These are phyloP conservation scores for Wickerhamomyces chaumierensis DNA, from an alignment of 805 yeast genomes.

Conservation along the genomic window DNA sequence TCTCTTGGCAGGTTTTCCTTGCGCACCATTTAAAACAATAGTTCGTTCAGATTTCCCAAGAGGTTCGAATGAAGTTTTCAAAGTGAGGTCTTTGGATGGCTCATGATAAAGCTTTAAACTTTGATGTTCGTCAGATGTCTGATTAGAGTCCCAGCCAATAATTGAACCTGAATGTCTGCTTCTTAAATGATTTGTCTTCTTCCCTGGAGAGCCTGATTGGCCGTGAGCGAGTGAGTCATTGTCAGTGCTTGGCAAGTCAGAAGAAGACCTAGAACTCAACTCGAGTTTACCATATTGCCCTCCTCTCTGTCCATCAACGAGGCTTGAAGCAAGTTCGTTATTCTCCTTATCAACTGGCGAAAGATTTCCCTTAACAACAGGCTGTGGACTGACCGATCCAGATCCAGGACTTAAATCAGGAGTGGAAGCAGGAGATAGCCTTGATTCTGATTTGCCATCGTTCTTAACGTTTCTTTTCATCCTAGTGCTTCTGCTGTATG, in stretches of 20 bases:
- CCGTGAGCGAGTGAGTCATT: no score
- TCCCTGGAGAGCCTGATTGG: background rate
- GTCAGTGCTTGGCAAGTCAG: no score
- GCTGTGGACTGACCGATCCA: background rate
- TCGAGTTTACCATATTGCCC: background rate
- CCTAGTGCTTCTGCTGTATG: background rate
- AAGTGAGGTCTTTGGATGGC: no score
- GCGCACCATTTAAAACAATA: no score
- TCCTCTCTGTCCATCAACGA: background rate
- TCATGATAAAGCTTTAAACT: no score
- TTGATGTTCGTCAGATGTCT: background rate
- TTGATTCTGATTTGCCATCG: background rate
- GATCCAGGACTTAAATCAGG: no score
- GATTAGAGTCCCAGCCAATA: slow-evolving; percentile 7
- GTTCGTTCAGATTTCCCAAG: no score
- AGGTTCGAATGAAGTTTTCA: no score
- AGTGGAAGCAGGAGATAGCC: no score
- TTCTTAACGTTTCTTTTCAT: background rate
- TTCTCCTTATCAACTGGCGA: background rate
- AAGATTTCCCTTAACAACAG: background rate
- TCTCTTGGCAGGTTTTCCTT: slow-evolving; percentile 2
- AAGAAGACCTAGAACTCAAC: no score
- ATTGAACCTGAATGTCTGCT: slow-evolving; percentile 23
- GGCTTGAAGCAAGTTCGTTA: slow-evolving; percentile 1
- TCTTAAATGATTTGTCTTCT: slow-evolving; percentile 23